Evolutionary conservation across 257 asterid species (phyloP).

Genomic region (Solanum sitiens): DNA sequence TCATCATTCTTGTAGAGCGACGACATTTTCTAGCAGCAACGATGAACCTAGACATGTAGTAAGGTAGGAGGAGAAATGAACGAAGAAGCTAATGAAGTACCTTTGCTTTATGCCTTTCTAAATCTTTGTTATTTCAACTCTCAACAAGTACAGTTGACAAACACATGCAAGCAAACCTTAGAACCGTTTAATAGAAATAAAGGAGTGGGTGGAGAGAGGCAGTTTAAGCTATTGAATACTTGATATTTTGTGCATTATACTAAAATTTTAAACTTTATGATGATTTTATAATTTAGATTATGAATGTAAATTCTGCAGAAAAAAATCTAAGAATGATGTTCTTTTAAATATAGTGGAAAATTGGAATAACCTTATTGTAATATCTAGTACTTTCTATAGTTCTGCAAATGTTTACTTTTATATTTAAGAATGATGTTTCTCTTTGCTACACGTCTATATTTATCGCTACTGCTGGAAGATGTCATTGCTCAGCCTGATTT

Average conservation of each 20-base stretch:
- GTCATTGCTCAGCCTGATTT: background rate
- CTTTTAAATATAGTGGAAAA: background rate
- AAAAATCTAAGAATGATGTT: background rate
- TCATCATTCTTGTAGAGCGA: background rate
- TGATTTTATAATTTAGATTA: background rate
- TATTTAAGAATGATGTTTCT: too few relatives aligned
- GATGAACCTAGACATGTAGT: background rate
- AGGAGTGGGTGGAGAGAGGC: background rate
- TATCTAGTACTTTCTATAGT: background rate
- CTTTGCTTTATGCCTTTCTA: conserved; percentile 46
- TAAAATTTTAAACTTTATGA: background rate
- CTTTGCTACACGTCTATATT: too few relatives aligned
- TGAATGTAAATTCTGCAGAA: background rate
- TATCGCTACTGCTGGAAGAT: too few relatives aligned
- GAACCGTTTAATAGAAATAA: background rate
- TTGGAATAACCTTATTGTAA: background rate
- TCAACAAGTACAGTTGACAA: background rate
- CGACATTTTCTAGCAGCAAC: conserved; percentile 5
- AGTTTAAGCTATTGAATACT: background rate
- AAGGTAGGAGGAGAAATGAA: conserved; percentile 22
- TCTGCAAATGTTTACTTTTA: background rate
- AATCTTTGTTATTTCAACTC: background rate
- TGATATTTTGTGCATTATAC: background rate
- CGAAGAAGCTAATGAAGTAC: conserved; percentile 30
- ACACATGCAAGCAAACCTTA: background rate